These are phyloP conservation scores for Phytophthora sp. DNA, from an alignment of 352 stramenopile species.

Conservation along the genomic window DNA sequence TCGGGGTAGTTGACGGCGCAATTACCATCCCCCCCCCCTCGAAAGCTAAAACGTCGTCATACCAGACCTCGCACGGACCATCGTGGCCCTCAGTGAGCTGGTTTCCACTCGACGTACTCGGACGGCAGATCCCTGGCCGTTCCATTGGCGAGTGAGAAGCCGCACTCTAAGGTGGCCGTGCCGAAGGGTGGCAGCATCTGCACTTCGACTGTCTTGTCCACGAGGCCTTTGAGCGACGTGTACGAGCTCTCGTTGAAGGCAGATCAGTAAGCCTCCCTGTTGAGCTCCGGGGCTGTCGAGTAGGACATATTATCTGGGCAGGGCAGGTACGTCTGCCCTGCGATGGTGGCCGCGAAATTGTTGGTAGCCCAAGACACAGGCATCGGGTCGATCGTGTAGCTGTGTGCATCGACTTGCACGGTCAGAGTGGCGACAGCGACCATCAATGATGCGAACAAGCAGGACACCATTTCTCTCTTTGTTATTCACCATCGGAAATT, in stretches of 20 bases:
- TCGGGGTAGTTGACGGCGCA: constrained; percentile 40
- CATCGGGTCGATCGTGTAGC: constrained; percentile 43
- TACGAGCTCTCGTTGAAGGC: constrained; percentile 50
- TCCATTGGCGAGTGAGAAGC: constrained; percentile 40
- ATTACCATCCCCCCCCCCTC: constrained; percentile 56
- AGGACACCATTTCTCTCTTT: constrained; percentile 31
- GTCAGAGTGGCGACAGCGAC: constrained; percentile 11
- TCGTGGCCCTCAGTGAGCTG: constrained; percentile 36
- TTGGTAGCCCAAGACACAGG: constrained; percentile 37
- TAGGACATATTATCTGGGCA: constrained; percentile 35
- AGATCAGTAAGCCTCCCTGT: constrained; percentile 42
- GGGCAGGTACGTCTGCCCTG: constrained; percentile 26
- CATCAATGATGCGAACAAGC: constrained; percentile 17
- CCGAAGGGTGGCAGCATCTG: constrained; percentile 37
- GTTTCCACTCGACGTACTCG: constrained; percentile 35
- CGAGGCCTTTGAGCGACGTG: constrained; percentile 51
- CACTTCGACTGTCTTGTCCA: constrained; percentile 29
- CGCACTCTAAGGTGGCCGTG: constrained; percentile 40
- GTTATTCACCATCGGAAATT: constrained; percentile 17
- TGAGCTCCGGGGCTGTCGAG: constrained; percentile 26
- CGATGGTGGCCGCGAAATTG: constrained; percentile 35
- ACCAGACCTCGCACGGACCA: constrained; percentile 61
- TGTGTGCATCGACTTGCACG: constrained; percentile 35
- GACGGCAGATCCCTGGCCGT: constrained; percentile 41
- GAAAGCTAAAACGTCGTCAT: constrained; percentile 44